These are phyloP conservation scores for Colletotrichum orbiculare DNA, from an alignment of 2,329 filamentous ascomycete genomes.

Conservation along the genomic window DNA sequence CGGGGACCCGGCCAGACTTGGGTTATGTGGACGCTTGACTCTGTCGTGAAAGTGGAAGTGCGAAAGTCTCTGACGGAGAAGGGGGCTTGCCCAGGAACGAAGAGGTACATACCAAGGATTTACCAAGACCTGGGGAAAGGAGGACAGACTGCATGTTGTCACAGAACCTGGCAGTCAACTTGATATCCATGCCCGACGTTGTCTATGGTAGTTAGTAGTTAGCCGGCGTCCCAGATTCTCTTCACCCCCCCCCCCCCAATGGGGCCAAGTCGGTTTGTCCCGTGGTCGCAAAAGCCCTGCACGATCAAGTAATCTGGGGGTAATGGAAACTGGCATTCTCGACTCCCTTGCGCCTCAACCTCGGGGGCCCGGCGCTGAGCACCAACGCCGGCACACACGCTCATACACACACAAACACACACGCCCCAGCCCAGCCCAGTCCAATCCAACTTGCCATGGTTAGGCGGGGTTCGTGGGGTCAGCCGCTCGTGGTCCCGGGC, in stretches of 20 bases:
- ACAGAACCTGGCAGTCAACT: constrained; percentile 12
- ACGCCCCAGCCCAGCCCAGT: background rate
- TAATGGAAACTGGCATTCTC: constrained; percentile 37
- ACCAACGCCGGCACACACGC: background rate
- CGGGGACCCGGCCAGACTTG: constrained; percentile 20
- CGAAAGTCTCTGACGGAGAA: background rate
- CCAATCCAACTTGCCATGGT: constrained; percentile 5
- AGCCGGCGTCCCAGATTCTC: background rate
- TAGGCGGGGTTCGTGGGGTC: constrained; percentile 32
- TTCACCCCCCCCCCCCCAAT: constrained; percentile 8
- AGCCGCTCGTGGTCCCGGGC: constrained; percentile 34
- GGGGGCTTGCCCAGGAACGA: background rate
- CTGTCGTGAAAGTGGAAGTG: background rate
- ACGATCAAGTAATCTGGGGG: constrained; percentile 40
- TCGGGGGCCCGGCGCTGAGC: constrained; percentile 18
- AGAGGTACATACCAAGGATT: background rate
- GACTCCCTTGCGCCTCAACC: background rate
- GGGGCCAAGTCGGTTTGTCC: constrained; percentile 36
- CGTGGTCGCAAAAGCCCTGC: constrained; percentile 33
- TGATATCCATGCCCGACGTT: constrained; percentile 5
- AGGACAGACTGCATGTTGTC: background rate
- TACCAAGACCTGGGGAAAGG: background rate
- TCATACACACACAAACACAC: too few species aligned
- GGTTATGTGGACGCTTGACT: background rate
- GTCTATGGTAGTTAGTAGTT: background rate